Conservation (phyloP, 306 rosid species). For the Adenanthera pavonina region DNA sequence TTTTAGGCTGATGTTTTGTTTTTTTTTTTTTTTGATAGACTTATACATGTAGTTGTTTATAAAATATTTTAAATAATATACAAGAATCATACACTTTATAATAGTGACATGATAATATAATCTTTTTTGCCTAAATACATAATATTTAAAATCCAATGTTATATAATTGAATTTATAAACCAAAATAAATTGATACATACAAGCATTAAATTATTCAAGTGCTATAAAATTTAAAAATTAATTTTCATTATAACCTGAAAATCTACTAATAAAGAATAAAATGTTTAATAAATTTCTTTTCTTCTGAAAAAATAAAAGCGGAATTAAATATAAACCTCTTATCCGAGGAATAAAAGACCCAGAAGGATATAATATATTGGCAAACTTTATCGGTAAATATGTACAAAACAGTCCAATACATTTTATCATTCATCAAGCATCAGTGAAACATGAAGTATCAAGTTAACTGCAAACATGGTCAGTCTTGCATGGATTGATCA, state of each 20-base stretch:
- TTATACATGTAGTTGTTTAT: too few relatives aligned
- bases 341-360: neutral
- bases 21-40: too few relatives aligned
- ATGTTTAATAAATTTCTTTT: too few relatives aligned
- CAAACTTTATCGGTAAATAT: neutral
- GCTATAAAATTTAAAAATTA: neutral
- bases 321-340: neutral
- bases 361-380: neutral
- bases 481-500: conserved; percentile 8
- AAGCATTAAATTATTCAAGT: too few relatives aligned
- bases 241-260: neutral
- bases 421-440: neutral
- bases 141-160: too few relatives aligned
- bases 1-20: too few relatives aligned
- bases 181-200: too few relatives aligned
- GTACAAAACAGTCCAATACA: neutral
- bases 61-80: too few relatives aligned
- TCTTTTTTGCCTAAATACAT: too few relatives aligned
- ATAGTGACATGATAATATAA: too few relatives aligned
- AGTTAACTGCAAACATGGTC: neutral
- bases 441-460: conserved; percentile 1
- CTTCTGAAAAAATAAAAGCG: neutral
- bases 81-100: too few relatives aligned
- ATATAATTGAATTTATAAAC: too few relatives aligned
- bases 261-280: neutral